Percentiles rank a stretch among this genome's conserved stretches.
Conservation (phyloP, 371 early-diverging fungal genomes). For the Lichtheimia hyalospora region DNA sequence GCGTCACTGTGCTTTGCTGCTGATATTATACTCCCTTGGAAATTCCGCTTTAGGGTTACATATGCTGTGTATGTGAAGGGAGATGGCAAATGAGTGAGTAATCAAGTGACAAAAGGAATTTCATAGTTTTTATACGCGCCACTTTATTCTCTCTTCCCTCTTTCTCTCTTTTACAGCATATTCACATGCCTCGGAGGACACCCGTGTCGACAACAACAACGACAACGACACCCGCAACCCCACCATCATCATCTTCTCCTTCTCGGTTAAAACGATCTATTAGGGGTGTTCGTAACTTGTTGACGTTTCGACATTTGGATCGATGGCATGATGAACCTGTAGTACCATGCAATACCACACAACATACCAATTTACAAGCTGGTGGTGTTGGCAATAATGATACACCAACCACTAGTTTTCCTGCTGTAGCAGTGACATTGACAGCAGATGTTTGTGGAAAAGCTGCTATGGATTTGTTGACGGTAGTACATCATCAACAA, state of each 20-base stretch:
- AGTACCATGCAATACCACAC: neutral
- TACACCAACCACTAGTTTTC: neutral
- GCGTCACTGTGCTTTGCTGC: no score
- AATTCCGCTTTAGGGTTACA: no score
- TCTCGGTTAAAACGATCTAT: slow-evolving; percentile 9
- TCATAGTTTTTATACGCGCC: no score
- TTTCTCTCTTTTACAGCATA: neutral
- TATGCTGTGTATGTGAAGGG: no score
- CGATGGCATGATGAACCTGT: no score
- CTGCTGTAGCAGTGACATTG: slow-evolving; percentile 24
- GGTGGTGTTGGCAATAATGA: neutral
- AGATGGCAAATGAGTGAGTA: neutral
- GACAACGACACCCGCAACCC: neutral
- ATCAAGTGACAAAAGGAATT: neutral
- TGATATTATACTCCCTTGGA: no score
- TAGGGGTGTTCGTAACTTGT: slow-evolving; percentile 1
- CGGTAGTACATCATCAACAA: slow-evolving; percentile 13
- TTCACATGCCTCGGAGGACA: no score
- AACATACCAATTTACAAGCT: neutral
- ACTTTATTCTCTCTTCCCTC: no score
- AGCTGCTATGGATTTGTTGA: slow-evolving; percentile 12
- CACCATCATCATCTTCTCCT: neutral
- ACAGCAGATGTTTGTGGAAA: slow-evolving; percentile 21
- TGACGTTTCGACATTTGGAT: slow-evolving; percentile 4
- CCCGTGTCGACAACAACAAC: neutral